Evolutionary conservation across 768 basidiomycete genomes (phyloP), one percentile per base, ranked within the genome.

Genomic region (Tylopilus subfusipes): DNA sequence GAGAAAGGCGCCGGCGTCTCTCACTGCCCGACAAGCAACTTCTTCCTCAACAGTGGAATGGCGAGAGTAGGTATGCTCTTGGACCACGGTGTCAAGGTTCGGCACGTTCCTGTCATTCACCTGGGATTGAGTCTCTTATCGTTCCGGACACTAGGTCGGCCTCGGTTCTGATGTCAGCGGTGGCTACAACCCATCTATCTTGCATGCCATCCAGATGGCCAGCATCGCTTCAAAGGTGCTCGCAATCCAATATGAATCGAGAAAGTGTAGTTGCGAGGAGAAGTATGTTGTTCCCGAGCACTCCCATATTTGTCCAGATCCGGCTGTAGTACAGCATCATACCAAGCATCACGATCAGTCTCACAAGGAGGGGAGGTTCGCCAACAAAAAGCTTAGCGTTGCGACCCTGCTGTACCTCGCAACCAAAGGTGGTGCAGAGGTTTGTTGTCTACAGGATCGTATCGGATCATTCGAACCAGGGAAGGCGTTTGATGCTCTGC

Each of bases 141-240:
- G 2, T 4, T 42, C 14, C 7, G 31, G 31, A 46, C 19, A 25
- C 27, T 33, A 94, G 93, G 90, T 98, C 56, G 93, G 93, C 18
- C 75, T 98, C n/a, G 96, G 96, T 3, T 95, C 95, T 48, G 93
- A 96, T 66, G 85, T 90, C 50, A 88, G 92, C 2, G 96, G 96
- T 12, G 95, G 96, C 5, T 91, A 83, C 69, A 83, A 82, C 11
- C 77, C 85, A 4, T 95, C 93, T 5, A 88, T 98, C 55, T 76
- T 97, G 56, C 81, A 77, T 22, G 77, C 80, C 16, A 78, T 94
- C 45, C 87, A 85, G 67, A 80, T 90, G 73, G 81, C 88, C 40
- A 83, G 90, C 74, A 81, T 87, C 45, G 84, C 88, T 16, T 87
- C 92, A 22, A 98, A 96, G 70, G 78, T 91, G 52, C 55, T 86